phyloP scores from a whole-genome alignment of 495 filamentous ascomycete genomes.

The Aspergillus conjunctus region DNA sequence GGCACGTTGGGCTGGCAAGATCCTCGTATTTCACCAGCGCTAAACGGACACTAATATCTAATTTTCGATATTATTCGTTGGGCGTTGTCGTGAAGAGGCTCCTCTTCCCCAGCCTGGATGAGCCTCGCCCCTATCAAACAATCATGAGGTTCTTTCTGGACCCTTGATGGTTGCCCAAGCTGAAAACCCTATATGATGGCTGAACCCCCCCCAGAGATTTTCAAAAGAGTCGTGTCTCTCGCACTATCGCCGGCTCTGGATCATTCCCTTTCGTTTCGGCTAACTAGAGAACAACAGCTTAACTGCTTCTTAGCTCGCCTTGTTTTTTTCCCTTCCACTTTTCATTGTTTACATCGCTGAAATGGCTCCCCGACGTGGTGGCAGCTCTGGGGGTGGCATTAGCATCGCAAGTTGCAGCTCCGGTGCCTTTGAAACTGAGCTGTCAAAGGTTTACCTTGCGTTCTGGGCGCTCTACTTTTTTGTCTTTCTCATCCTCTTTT shows the following conservation, averaged over 20 bases:
- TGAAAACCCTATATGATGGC: too few relatives aligned
- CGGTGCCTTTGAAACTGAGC: background rate
- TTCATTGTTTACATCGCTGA: background rate
- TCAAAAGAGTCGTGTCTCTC: too few relatives aligned
- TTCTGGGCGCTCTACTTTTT: background rate
- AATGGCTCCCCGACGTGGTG: constrained; percentile 2
- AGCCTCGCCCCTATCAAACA: background rate
- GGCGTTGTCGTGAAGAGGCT: background rate
- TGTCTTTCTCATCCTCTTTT: background rate
- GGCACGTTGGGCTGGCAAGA: background rate
- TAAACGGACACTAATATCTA: background rate
- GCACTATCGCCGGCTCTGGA: too few relatives aligned
- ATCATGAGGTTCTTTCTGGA: background rate
- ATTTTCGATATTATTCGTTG: background rate
- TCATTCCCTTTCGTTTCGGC: too few relatives aligned
- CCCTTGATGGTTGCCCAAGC: too few relatives aligned
- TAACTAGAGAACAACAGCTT: background rate
- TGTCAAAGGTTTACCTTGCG: background rate
- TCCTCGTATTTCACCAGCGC: background rate
- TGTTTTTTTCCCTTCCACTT: background rate
- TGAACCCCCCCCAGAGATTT: too few relatives aligned
- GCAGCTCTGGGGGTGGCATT: background rate
- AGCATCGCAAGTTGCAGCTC: background rate
- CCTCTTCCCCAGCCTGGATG: background rate
- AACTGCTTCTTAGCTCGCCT: background rate